Evolutionary conservation across 768 basidiomycete species (phyloP).

Genomic region (Rhizopogon vesiculosus): DNA sequence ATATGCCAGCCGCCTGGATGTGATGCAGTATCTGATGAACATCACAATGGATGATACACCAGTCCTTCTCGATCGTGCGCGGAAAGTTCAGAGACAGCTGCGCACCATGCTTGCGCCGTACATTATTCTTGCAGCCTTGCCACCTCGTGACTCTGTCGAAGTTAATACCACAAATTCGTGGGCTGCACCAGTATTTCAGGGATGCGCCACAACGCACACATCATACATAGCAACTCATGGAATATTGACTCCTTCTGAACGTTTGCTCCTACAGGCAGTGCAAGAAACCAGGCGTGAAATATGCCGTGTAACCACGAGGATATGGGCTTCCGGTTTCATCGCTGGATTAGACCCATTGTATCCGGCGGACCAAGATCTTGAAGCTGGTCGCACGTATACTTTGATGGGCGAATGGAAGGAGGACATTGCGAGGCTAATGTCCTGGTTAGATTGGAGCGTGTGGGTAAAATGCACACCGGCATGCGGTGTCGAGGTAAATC

Average conservation of each 20-base stretch:
- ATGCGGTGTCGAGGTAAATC: too few species aligned
- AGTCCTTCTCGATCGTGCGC: slow-evolving; percentile 2
- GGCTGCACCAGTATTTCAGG: not conserved
- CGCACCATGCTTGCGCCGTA: slow-evolving; percentile 12
- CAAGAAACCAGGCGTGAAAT: too few species aligned
- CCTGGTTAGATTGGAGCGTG: too few species aligned
- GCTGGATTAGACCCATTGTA: too few species aligned
- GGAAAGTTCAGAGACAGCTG: slow-evolving; percentile 13
- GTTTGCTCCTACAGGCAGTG: too few species aligned
- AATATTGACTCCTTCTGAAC: not conserved
- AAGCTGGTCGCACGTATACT: too few species aligned
- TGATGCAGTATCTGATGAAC: slow-evolving; percentile 27
- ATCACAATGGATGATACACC: slow-evolving; percentile 7
- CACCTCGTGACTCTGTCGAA: not conserved
- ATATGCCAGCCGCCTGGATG: slow-evolving; percentile 21
- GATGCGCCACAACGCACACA: slow-evolving; percentile 7
- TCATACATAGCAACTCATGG: not conserved
- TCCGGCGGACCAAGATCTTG: too few species aligned
- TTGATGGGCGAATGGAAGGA: too few species aligned
- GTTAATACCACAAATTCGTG: slow-evolving; percentile 4
- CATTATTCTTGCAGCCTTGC: slow-evolving; percentile 1
- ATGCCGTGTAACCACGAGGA: too few species aligned
- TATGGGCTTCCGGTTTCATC: too few species aligned
- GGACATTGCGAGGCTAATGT: too few species aligned
- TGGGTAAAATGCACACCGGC: too few species aligned